Conservation (phyloP, 2,329 filamentous ascomycete genomes). For the Trichoderma sp. region DNA sequence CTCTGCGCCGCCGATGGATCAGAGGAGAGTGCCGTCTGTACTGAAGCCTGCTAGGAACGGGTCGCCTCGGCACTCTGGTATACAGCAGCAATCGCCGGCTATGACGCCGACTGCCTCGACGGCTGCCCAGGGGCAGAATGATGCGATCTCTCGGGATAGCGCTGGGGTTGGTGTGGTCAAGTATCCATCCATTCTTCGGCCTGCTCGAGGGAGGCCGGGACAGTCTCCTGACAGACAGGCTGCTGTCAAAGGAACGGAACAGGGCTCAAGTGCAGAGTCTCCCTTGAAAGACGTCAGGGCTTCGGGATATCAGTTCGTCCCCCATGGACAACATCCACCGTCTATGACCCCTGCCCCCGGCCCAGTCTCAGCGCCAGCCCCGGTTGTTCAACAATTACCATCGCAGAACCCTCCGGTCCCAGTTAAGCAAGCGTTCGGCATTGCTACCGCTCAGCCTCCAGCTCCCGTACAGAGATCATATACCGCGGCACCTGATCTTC, state of each 20-base stretch:
- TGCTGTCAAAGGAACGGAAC: background rate
- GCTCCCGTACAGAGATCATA: conserved; percentile 16
- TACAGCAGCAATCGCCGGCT: background rate
- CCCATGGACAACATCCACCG: conserved; percentile 23
- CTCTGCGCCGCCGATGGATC: background rate
- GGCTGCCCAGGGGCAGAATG: background rate
- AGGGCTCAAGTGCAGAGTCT: background rate
- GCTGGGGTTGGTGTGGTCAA: conserved; percentile 19
- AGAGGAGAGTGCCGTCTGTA: background rate
- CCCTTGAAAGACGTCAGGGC: background rate
- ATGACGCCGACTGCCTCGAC: background rate
- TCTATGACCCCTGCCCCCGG: conserved; percentile 20
- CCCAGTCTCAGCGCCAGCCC: background rate
- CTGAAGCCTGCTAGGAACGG: background rate
- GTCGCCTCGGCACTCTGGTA: background rate
- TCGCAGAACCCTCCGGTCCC: background rate
- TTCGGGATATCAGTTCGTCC: conserved; percentile 15
- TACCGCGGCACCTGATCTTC: background rate
- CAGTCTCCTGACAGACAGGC: conserved; percentile 1
- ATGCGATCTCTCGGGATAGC: background rate
- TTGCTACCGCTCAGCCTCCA: conserved; percentile 3
- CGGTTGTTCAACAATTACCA: conserved; percentile 1
- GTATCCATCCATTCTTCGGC: conserved; percentile 31
- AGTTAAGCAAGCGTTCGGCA: background rate
- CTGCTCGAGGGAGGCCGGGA: conserved; percentile 28